Evolutionary conservation across 2,329 filamentous ascomycete genomes (phyloP).

Genomic region (Cladosporium austrohemisphaericum): DNA sequence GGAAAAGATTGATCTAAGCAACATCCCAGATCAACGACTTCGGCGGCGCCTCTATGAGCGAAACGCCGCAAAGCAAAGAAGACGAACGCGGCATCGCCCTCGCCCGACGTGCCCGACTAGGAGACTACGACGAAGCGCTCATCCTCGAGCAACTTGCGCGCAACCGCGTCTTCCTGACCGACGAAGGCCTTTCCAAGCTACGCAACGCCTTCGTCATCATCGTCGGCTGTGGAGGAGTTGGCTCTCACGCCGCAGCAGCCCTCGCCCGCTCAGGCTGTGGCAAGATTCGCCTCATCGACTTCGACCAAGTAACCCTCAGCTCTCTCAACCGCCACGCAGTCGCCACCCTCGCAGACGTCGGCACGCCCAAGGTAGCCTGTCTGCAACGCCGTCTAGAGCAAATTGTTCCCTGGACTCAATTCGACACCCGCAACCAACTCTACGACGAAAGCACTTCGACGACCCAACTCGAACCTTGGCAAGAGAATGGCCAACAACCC

Average conservation of each 20-base stretch:
- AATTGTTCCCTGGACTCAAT: constrained; percentile 85
- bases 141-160: constrained; percentile 92
- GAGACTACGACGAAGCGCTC: constrained; percentile 70
- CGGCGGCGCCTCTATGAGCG: constrained; percentile 49
- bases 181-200: constrained; percentile 74
- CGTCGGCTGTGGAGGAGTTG: constrained; percentile 90
- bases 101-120: constrained; percentile 57
- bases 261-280: constrained; percentile 85
- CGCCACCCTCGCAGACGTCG: constrained; percentile 89
- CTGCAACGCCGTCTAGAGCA: constrained; percentile 76
- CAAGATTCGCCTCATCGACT: constrained; percentile 86
- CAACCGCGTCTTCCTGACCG: constrained; percentile 84
- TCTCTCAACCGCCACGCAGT: constrained; percentile 95
- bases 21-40: constrained; percentile 56
- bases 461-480: constrained; percentile 64
- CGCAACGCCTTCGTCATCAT: constrained; percentile 80
- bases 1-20: not conserved
- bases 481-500: constrained; percentile 55
- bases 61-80: constrained; percentile 44
- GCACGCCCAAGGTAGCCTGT: constrained; percentile 84
- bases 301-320: constrained; percentile 93
- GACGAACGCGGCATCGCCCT: constrained; percentile 57
- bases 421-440: constrained; percentile 81
- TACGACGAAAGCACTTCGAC: constrained; percentile 68
- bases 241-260: constrained; percentile 83